Evolutionary conservation across 345 rosid genomes (phyloP).

Genomic region (Arabis hirsuta): DNA sequence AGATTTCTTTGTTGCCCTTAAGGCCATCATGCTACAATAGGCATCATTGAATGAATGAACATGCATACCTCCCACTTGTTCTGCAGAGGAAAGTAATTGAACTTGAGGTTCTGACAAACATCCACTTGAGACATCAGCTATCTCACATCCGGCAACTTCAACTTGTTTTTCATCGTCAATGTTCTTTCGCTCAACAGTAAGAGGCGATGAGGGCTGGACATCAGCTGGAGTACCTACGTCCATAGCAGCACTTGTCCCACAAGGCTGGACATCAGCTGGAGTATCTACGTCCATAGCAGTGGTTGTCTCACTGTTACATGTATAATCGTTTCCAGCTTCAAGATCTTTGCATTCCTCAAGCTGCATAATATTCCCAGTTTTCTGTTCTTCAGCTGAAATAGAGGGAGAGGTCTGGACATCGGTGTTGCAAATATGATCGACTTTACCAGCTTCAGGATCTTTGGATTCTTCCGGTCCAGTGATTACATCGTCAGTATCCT

Average conservation of each 20-base stretch:
- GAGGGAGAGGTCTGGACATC: slow-evolving; percentile 1
- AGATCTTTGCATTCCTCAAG: background rate
- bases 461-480: slow-evolving; percentile 9
- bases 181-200: background rate
- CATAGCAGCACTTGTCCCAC: background rate
- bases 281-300: slow-evolving; percentile 8
- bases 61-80: slow-evolving; percentile 9
- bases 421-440: background rate
- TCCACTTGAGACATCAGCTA: slow-evolving; percentile 1
- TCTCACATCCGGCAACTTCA: slow-evolving; percentile 4
- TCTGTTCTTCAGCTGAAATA: slow-evolving; percentile 14
- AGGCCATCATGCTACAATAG: no score
- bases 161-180: slow-evolving; percentile 1
- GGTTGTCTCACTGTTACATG: slow-evolving; percentile 5
- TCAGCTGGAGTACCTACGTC: background rate
- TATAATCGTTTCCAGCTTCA: background rate
- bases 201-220: slow-evolving; percentile 7
- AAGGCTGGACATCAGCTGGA: slow-evolving; percentile 2
- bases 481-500: slow-evolving; percentile 10
- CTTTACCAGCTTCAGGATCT: background rate
- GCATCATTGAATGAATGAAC: background rate
- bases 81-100: background rate
- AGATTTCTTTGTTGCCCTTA: no score
- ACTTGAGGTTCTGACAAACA: background rate
- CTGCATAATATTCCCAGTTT: background rate